Evolutionary conservation across 1,284 basidiomycete genomes (phyloP).

Genomic region (Sphaerobolus stellatus): DNA sequence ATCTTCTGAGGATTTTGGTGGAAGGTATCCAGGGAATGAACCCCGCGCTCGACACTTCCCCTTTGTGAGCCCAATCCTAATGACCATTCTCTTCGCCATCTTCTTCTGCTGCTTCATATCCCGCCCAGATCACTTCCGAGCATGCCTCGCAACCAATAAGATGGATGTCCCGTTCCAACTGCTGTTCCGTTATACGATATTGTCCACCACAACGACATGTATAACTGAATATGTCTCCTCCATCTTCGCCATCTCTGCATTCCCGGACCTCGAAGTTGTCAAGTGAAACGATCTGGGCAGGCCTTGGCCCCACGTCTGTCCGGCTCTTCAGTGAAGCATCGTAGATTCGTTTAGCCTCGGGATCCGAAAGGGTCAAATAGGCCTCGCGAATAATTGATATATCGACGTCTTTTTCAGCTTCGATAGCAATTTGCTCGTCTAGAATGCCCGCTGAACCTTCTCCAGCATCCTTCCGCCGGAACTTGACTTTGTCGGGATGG

Average conservation of each 20-base stretch:
- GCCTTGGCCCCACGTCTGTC: slow-evolving; percentile 53
- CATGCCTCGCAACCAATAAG: slow-evolving; percentile 67
- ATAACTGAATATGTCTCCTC: slow-evolving; percentile 47
- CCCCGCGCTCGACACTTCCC: no score
- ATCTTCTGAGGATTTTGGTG: no score
- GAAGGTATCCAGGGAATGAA: no score
- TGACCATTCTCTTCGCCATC: neutral
- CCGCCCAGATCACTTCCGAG: slow-evolving; percentile 77
- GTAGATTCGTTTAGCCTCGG: slow-evolving; percentile 47
- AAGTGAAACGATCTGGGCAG: slow-evolving; percentile 73
- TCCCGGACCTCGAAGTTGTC: slow-evolving; percentile 59
- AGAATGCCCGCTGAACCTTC: slow-evolving; percentile 14
- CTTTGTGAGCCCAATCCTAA: no score
- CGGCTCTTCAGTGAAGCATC: slow-evolving; percentile 36
- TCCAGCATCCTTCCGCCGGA: slow-evolving; percentile 9
- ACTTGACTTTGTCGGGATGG: slow-evolving; percentile 66
- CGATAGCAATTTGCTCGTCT: slow-evolving; percentile 5
- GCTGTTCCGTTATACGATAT: slow-evolving; percentile 54
- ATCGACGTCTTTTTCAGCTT: slow-evolving; percentile 32
- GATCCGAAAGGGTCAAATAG: slow-evolving; percentile 38
- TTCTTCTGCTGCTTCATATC: slow-evolving; percentile 60
- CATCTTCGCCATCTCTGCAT: slow-evolving; percentile 27
- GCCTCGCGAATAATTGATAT: slow-evolving; percentile 62
- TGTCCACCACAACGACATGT: slow-evolving; percentile 67
- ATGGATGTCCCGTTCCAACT: slow-evolving; percentile 66